Evolutionary conservation across 1,284 basidiomycete genomes (phyloP), one percentile per base, ranked within the genome.

Genomic region (Tetrapyrgos nigripes): DNA sequence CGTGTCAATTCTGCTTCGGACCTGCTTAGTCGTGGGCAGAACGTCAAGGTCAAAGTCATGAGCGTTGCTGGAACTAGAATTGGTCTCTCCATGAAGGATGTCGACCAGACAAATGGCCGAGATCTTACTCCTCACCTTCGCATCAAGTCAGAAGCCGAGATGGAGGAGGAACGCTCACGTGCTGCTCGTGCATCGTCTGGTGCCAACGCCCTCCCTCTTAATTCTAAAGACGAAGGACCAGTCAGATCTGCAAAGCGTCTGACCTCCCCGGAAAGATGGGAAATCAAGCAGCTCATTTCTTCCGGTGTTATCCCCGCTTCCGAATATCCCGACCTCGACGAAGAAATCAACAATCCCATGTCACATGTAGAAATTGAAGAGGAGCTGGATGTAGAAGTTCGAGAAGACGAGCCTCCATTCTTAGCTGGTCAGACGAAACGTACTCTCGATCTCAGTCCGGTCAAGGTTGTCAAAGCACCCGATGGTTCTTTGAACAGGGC

Each of bases 211-310:
- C 78, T 89, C 57, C 92, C 85, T 51, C 79, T 88, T 46, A 82
- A 82, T 45, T 78, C 83, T 17, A 78, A 78, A 58, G 83, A 84
- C 51, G 83, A 84, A 48, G 79, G 71, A 17, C 82, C 74, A 19
- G 81, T 86, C 17, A 82, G 91, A 23, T 92, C 91, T 17, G 94
- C 94, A 1, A 97, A 97, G 72, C 87, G 97, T 17, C 79, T 99
- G 57, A 97, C 97, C 1, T 96, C 94, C 26, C 97, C 97, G 0
- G 97, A 99, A 74, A 87, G 97, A 23, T 99, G 97, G 94, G 97
- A 99, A 79, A 94, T 99, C 74, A 98, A 98, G 74, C 97, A 99
- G 74, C 86, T 99, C 59, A 98, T 99, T 62, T 94, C 97, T 0
- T 97, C 95, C 43, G 97, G 97, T 49, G 93, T 90, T 4, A 87